Percentiles rank a stretch among this genome's conserved stretches.
Evolutionary conservation across 2,329 filamentous ascomycete genomes (phyloP).

Genomic region (Hypoxylon sp.): DNA sequence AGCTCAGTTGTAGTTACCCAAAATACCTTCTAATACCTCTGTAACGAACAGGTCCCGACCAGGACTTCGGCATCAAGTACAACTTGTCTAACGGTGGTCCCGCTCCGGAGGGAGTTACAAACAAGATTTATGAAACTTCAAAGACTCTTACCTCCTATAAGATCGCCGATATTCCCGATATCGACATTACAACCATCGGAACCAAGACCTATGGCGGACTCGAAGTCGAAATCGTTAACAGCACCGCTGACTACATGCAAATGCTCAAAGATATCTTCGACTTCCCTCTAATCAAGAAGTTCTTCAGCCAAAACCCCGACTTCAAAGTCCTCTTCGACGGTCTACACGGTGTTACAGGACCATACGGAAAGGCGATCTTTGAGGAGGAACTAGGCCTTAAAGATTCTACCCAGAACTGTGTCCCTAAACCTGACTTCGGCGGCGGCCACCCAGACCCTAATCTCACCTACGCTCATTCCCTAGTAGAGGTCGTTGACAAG

Average conservation of each 20-base stretch:
- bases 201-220: slow-evolving; percentile 86
- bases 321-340: slow-evolving; percentile 99
- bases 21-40: slow-evolving; percentile 27
- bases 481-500: slow-evolving; percentile 94
- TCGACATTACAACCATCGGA: slow-evolving; percentile 88
- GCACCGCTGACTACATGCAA: slow-evolving; percentile 88
- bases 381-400: slow-evolving; percentile 91
- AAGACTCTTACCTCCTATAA: slow-evolving; percentile 95
- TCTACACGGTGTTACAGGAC: slow-evolving; percentile 93
- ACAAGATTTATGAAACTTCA: slow-evolving; percentile 95
- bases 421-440: slow-evolving; percentile 93
- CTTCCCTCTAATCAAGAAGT: slow-evolving; percentile 94
- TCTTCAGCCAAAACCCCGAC: slow-evolving; percentile 87
- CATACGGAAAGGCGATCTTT: slow-evolving; percentile 95
- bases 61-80: slow-evolving; percentile 99
- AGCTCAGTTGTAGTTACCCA: neutral
- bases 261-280: slow-evolving; percentile 99
- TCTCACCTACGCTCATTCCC: slow-evolving; percentile 93
- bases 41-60: slow-evolving; percentile 77
- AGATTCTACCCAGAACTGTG: slow-evolving; percentile 87
- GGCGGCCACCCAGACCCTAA: slow-evolving; percentile 98
- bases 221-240: slow-evolving; percentile 96
- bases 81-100: slow-evolving; percentile 97
- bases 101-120: slow-evolving; percentile 94
- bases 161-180: slow-evolving; percentile 85